Conservation (phyloP, 495 filamentous ascomycete genomes). For the Oidiodendron maius region DNA sequence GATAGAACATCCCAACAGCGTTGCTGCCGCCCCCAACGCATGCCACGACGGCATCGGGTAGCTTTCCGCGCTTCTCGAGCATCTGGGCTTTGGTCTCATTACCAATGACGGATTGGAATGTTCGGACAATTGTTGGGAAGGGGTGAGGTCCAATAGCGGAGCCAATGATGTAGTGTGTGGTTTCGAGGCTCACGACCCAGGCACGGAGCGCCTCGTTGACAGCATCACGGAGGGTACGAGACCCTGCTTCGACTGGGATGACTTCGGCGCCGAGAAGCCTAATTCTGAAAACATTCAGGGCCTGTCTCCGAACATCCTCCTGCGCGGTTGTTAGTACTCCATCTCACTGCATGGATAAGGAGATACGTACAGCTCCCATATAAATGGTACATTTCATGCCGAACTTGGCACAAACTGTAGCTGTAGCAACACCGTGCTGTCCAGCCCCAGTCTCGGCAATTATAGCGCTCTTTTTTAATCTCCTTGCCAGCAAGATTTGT, state of each 20-base stretch:
- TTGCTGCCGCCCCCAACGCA: conserved; percentile 94
- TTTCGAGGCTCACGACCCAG: conserved; percentile 80
- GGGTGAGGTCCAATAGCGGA: conserved; percentile 93
- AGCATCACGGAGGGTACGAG: conserved; percentile 81
- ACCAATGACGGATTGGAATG: conserved; percentile 91
- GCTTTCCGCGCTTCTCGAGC: conserved; percentile 67
- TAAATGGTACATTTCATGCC: conserved; percentile 93
- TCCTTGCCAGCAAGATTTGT: conserved; percentile 74
- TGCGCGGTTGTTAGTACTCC: conserved; percentile 6
- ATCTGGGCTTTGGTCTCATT: conserved; percentile 83
- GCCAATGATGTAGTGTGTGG: conserved; percentile 96
- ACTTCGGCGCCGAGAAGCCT: conserved; percentile 89
- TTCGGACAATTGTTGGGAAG: conserved; percentile 92
- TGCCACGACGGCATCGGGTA: conserved; percentile 92
- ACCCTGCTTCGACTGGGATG: conserved; percentile 80
- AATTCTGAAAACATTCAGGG: conserved; percentile 94
- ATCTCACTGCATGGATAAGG: not conserved
- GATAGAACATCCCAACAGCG: conserved; percentile 93
- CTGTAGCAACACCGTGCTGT: conserved; percentile 92
- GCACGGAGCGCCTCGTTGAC: conserved; percentile 90
- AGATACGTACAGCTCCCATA: conserved; percentile 64
- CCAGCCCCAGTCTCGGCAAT: conserved; percentile 97
- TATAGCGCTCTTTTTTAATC: conserved; percentile 86
- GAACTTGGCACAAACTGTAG: conserved; percentile 94
- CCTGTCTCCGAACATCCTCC: conserved; percentile 88